Evolutionary conservation across 2,329 filamentous ascomycete genomes (phyloP), one percentile per base, ranked within the genome.

Genomic region (Fusarium incarnatum): DNA sequence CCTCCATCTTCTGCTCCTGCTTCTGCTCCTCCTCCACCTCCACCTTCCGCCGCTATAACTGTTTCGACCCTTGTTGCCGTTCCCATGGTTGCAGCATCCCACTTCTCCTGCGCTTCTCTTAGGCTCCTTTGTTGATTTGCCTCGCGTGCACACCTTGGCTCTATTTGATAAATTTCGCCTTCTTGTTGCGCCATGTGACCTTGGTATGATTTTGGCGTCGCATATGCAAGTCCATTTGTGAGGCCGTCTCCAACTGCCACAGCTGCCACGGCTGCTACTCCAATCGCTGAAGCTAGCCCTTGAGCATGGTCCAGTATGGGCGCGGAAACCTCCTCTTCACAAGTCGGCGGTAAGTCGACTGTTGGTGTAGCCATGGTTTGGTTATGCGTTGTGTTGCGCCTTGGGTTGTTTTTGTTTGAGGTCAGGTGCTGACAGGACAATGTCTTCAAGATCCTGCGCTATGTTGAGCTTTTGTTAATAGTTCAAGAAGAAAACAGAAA

Each of bases 231-330:
- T 34, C 63, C 47, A 28, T 57, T 40, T 44, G 42, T 63, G 49
- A 73, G 56, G n/a, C 59, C 57, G 41, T 66, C 69, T 37, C 64
- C 61, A 10, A 60, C 73, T 55, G 70, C 68, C 20, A 70, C 73
- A 23, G 68, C 72, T 52, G 71, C 71, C 18, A 64, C 73, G 41
- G 74, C 73, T 46, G 73, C 74, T 56, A 63, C 68, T 25, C 74
- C 63, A 64, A 75, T 74, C 27, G 68, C 74, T 34, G 73, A 73
- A 18, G 74, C 75, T 27, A 77, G 56, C 16, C 67, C 73, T 49
- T 73, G 73, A 40, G 73, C 70, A 52, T 71, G 71, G 23, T 75
- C 70, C 23, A 77, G 67, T 50, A 76, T 71, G 46, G 66, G 68
- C 40, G 65, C 63, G 20, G 67, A 45, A 41, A 66, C 59, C 34